Evolutionary conservation across 2,329 filamentous ascomycete species (phyloP).

Genomic region (Penicillium expansum): DNA sequence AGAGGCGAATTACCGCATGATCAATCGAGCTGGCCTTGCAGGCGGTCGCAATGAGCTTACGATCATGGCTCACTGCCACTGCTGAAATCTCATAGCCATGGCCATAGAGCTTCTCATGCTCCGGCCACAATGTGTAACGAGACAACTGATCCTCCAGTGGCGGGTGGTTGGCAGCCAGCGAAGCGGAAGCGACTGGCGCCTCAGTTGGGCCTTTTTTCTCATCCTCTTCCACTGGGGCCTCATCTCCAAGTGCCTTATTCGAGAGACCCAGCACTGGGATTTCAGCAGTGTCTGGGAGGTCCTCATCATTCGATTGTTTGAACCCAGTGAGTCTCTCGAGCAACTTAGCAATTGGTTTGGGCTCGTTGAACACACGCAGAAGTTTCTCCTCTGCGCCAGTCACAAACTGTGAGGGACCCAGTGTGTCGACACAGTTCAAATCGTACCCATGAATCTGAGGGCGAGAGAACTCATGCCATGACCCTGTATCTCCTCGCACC

Average conservation of each 20-base stretch:
- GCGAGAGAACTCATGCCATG: slow-evolving; percentile 94
- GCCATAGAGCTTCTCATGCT: slow-evolving; percentile 93
- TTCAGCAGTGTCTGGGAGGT: slow-evolving; percentile 81
- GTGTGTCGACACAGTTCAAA: slow-evolving; percentile 83
- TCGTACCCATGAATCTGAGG: slow-evolving; percentile 99
- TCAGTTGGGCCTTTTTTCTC: slow-evolving; percentile 40
- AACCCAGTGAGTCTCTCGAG: slow-evolving; percentile 67
- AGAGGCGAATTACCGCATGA: slow-evolving; percentile 89
- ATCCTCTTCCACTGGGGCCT: slow-evolving; percentile 31
- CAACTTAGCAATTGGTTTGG: slow-evolving; percentile 74
- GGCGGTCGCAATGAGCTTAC: slow-evolving; percentile 77
- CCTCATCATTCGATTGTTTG: slow-evolving; percentile 34
- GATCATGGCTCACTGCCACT: slow-evolving; percentile 73
- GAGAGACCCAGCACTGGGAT: slow-evolving; percentile 94
- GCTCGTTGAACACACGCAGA: slow-evolving; percentile 91
- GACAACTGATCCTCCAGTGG: slow-evolving; percentile 88
- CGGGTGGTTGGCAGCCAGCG: slow-evolving; percentile 65
- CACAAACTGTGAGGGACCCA: slow-evolving; percentile 74
- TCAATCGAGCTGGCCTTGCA: slow-evolving; percentile 91
- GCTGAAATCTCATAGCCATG: slow-evolving; percentile 96
- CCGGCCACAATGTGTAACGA: slow-evolving; percentile 90
- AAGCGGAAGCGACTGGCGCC: slow-evolving; percentile 21
- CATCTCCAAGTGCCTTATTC: slow-evolving; percentile 77
- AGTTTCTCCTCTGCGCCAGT: slow-evolving; percentile 97
- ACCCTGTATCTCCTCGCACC: slow-evolving; percentile 53